Base-by-base conservation (phyloP, 352 stramenopile genomes). In the Albugo laibachii region DNA sequence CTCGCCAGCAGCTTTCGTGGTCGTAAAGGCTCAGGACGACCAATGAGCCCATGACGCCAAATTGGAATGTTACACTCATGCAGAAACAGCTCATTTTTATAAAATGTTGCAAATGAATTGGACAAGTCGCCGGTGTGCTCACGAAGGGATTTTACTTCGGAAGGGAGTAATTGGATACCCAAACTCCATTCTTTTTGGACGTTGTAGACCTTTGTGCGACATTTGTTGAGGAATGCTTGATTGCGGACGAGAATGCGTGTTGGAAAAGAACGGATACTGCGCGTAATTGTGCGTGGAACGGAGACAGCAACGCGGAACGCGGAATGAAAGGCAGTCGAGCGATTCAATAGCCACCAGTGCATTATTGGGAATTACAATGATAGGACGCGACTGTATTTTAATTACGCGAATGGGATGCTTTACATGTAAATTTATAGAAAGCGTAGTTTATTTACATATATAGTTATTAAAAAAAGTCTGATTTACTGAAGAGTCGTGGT, bases 41-140 rank as follows among this genome's bases (percentile, higher is more conserved):
- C 76, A 37, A 88, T 80, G 14, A 88, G 51, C 27, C 76, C 76
- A 41, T 79, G 65, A 38, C 73, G 61, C 73, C 73, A 88, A 36
- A 88, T 73, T 60, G 76, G 76, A 52, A 89, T 83, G 43, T 80
- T 66, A 42, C 84, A 62, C 37, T 89, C 58, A 51, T 89, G 72
- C 21, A 88, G 45, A 52, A 68, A 85, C 34, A 88, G 39, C 48
- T 88, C 76, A 49, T 72, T 50, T 35, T 72, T 62, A 54, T 79
- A 88, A 43, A 86, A 82, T 40, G 74, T 70, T 8, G 59, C 76
- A 47, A 84, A 88, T 2, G 76, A 70, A 15, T 67, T 73, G 20
- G 76, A 84, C 24, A 86, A 48, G 51, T 88, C 73, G 0, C 54
- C 70, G 48, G 85, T 83, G 18, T 63, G 65, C 20, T 57, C 63